Evolutionary conservation across 2,329 filamentous ascomycete genomes (phyloP).

Genomic region (Acarospora socialis): DNA sequence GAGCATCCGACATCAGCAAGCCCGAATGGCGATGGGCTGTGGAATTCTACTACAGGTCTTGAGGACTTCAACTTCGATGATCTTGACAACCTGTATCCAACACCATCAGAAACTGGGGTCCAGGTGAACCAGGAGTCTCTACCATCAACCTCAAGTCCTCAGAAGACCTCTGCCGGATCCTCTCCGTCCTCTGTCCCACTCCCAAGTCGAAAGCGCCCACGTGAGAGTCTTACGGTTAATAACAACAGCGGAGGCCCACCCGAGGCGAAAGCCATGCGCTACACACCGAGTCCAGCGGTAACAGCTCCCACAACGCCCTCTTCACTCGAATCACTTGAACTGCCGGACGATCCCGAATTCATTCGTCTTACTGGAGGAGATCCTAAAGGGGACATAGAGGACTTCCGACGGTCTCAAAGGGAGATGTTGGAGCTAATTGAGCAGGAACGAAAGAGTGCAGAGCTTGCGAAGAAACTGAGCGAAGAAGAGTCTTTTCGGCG

Average conservation of each 20-base stretch:
- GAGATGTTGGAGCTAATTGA: conserved; percentile 6
- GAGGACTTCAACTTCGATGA: conserved; percentile 2
- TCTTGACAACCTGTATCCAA: background rate
- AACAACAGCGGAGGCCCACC: conserved; percentile 4
- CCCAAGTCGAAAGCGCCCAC: conserved; percentile 9
- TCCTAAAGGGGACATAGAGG: conserved; percentile 10
- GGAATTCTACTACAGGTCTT: background rate
- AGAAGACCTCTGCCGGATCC: background rate
- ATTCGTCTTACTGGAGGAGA: conserved; percentile 10
- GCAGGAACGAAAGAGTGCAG: conserved; percentile 23
- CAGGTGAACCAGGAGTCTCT: conserved; percentile 7
- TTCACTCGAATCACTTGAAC: conserved; percentile 10
- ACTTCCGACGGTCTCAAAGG: conserved; percentile 9
- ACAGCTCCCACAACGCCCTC: conserved; percentile 11
- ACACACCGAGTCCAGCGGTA: conserved; percentile 11
- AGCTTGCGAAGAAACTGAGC: conserved; percentile 19
- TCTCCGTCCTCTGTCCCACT: background rate
- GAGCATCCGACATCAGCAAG: conserved; percentile 2
- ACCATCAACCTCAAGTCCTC: conserved; percentile 2
- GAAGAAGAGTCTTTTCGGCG: conserved; percentile 6
- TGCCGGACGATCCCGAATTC: conserved; percentile 7
- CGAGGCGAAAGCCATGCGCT: conserved; percentile 9
- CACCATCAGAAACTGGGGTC: conserved; percentile 2
- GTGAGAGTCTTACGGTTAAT: conserved; percentile 5
- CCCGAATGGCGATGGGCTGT: background rate